phyloP scores from a whole-genome alignment of 2,329 filamentous ascomycete genomes.

The Penicillium hesseltinei region DNA sequence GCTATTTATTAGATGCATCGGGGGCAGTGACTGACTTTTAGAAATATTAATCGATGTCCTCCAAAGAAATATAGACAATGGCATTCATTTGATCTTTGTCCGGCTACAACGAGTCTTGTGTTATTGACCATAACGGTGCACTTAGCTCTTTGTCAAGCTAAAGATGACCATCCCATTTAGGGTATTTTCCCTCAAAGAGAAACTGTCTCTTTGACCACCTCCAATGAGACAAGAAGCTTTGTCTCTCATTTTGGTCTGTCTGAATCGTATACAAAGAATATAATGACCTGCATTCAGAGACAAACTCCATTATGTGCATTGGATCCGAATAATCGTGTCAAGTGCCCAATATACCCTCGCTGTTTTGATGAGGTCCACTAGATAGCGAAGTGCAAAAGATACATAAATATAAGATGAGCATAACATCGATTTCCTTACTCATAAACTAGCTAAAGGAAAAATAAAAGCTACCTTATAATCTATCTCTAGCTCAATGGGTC shows the following conservation, averaged over 20 bases:
- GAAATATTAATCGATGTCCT: background rate
- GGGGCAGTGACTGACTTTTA: background rate
- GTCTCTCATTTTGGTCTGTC: background rate
- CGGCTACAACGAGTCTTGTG: background rate
- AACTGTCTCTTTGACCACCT: background rate
- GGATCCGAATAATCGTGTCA: background rate
- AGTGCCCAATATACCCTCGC: background rate
- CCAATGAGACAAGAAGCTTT: background rate
- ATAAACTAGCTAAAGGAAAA: too few species aligned
- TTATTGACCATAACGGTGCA: too few species aligned
- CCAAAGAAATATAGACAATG: background rate
- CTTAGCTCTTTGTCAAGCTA: background rate
- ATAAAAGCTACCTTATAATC: background rate
- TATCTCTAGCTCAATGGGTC: background rate
- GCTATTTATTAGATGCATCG: background rate
- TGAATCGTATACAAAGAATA: background rate
- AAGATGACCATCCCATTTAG: background rate
- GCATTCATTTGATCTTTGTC: slow-evolving; percentile 1
- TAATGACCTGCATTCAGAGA: background rate
- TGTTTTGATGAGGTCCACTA: background rate
- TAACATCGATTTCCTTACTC: background rate
- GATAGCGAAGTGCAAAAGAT: background rate
- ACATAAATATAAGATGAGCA: too few species aligned
- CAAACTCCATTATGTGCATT: background rate
- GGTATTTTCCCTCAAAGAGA: background rate